phyloP scores from a whole-genome alignment of 2,329 filamentous ascomycete species.

The Colletotrichum falcatum region DNA sequence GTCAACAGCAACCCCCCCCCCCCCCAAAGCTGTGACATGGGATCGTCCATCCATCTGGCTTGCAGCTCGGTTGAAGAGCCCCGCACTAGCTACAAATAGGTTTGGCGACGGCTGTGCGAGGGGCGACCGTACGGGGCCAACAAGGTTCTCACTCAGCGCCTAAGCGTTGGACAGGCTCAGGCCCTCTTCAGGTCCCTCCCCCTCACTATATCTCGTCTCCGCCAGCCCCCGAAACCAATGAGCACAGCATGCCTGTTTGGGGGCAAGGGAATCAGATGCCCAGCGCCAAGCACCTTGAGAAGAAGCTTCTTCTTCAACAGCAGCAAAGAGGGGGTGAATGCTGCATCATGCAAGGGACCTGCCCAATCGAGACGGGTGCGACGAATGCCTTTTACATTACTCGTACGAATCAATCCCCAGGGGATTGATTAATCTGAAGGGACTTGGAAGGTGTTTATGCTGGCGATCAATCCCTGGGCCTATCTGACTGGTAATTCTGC shows the following conservation, averaged over 20 bases:
- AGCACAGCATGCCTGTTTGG: neutral
- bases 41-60: constrained; percentile 17
- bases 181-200: constrained; percentile 4
- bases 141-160: constrained; percentile 33
- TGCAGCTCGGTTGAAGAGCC: constrained; percentile 37
- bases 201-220: constrained; percentile 24
- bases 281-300: neutral
- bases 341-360: constrained; percentile 6
- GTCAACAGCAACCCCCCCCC: neutral
- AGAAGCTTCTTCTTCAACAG: constrained; percentile 18
- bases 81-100: constrained; percentile 40
- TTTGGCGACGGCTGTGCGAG: constrained; percentile 30
- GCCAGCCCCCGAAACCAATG: constrained; percentile 21
- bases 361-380: neutral
- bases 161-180: constrained; percentile 21
- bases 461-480: neutral
- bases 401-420: neutral
- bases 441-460: neutral
- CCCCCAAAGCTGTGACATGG: neutral
- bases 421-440: neutral
- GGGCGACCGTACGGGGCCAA: constrained; percentile 19
- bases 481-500: neutral
- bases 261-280: neutral
- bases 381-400: neutral
- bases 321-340: neutral